These are phyloP conservation scores for Raffaelea arxii DNA, from an alignment of 2,329 filamentous ascomycete genomes.

Conservation along the genomic window DNA sequence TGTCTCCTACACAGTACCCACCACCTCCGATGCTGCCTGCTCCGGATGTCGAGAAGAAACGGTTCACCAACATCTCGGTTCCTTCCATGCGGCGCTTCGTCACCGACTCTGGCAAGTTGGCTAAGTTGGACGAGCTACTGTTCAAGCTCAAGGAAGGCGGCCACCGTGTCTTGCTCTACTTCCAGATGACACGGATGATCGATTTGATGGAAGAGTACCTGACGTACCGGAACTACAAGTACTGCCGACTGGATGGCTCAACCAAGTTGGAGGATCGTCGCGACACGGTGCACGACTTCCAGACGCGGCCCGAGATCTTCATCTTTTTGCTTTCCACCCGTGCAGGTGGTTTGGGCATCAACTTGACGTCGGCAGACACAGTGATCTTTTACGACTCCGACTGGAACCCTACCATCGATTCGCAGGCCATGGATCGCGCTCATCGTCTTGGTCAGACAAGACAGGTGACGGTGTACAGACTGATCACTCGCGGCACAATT, in stretches of 20 bases:
- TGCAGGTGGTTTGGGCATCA: constrained; percentile 96
- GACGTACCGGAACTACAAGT: constrained; percentile 98
- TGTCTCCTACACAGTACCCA: constrained; percentile 57
- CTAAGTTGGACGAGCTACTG: constrained; percentile 78
- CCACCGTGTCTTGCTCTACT: constrained; percentile 92
- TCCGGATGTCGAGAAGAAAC: constrained; percentile 70
- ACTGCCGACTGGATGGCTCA: constrained; percentile 89
- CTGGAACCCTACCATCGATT: constrained; percentile 98
- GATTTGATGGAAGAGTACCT: constrained; percentile 98
- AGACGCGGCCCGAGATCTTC: constrained; percentile 88
- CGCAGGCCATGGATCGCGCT: constrained; percentile 96
- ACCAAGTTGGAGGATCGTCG: constrained; percentile 95
- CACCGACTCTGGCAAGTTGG: constrained; percentile 93
- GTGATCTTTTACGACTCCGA: constrained; percentile 99
- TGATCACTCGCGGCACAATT: constrained; percentile 94
- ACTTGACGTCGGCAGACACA: constrained; percentile 89
- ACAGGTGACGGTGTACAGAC: constrained; percentile 93
- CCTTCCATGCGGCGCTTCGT: constrained; percentile 97
- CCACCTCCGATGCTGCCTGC: constrained; percentile 57
- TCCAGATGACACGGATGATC: constrained; percentile 99
- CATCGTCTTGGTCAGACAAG: constrained; percentile 93
- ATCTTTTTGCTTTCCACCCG: constrained; percentile 94
- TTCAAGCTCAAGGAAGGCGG: constrained; percentile 84
- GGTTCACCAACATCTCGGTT: constrained; percentile 84
- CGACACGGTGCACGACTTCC: constrained; percentile 95